These are phyloP conservation scores for Hypoxylon fragiforme DNA, from an alignment of 495 filamentous ascomycete species.

Conservation along the genomic window DNA sequence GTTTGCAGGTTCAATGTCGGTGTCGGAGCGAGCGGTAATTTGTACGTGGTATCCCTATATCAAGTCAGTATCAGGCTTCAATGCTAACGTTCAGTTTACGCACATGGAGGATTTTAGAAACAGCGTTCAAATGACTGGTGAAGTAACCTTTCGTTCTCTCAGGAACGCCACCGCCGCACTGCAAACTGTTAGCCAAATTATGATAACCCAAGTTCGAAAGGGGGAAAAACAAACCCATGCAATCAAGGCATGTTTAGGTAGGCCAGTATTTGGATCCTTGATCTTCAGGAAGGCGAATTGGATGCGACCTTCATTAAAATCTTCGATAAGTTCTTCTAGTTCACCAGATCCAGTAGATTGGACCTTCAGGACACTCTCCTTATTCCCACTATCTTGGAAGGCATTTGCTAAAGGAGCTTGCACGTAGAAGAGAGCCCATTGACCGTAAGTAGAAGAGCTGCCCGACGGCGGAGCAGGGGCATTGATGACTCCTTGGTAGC, in stretches of 20 bases:
- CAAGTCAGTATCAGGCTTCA: constrained; percentile 40
- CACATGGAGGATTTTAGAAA: constrained; percentile 84
- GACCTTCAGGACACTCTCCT: constrained; percentile 94
- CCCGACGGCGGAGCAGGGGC: constrained; percentile 63
- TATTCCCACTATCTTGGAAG: constrained; percentile 81
- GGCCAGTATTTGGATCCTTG: constrained; percentile 86
- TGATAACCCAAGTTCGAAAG: constrained; percentile 9
- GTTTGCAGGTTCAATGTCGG: constrained; percentile 79
- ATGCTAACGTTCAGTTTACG: constrained; percentile 42
- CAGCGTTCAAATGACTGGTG: constrained; percentile 85
- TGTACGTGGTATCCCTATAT: constrained; percentile 87
- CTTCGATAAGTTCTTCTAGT: constrained; percentile 89
- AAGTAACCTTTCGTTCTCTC: constrained; percentile 98
- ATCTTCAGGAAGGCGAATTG: constrained; percentile 98
- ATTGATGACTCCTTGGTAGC: constrained; percentile 87
- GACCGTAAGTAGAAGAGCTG: constrained; percentile 58
- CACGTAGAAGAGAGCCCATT: constrained; percentile 90
- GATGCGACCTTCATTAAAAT: constrained; percentile 93
- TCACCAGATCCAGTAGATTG: constrained; percentile 94
- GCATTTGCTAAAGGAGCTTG: constrained; percentile 86
- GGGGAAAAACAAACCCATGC: constrained; percentile 65
- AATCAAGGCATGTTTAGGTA: constrained; percentile 92
- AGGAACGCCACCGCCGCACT: constrained; percentile 94
- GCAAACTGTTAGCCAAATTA: constrained; percentile 31
- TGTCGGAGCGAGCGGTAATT: constrained; percentile 88